Percentiles rank a stretch among this genome's conserved stretches.
Evolutionary conservation across 495 filamentous ascomycete genomes (phyloP).

Genomic region (Parachaetomium inaequale): DNA sequence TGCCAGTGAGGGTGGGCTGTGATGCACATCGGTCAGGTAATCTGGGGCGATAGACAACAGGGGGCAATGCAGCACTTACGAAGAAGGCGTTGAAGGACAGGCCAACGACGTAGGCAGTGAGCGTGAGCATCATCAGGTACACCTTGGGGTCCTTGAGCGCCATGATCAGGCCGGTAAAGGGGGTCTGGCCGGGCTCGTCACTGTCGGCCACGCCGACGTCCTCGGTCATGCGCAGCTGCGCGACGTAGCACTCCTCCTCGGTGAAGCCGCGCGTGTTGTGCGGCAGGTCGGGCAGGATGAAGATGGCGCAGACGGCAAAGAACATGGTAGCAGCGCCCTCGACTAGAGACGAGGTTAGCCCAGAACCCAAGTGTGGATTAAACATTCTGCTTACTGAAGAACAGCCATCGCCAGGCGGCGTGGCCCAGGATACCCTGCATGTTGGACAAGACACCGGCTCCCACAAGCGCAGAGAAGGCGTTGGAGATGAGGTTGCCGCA

Average conservation of each 20-base stretch:
- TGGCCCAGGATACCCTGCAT: constrained; percentile 48
- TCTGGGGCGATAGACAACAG: constrained; percentile 39
- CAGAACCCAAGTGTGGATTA: background rate
- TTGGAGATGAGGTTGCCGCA: constrained; percentile 58
- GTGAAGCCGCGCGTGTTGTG: constrained; percentile 66
- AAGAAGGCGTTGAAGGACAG: constrained; percentile 49
- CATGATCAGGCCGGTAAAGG: constrained; percentile 64
- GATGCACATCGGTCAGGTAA: constrained; percentile 51
- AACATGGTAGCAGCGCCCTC: constrained; percentile 57
- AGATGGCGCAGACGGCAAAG: constrained; percentile 46
- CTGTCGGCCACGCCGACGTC: constrained; percentile 73
- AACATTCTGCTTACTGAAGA: constrained; percentile 43
- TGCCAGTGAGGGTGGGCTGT: constrained; percentile 74
- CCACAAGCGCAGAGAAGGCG: constrained; percentile 59
- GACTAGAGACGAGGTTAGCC: constrained; percentile 41
- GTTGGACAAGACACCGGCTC: constrained; percentile 51
- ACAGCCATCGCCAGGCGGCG: constrained; percentile 61
- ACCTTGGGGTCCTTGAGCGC: constrained; percentile 69
- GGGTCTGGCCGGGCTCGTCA: constrained; percentile 51
- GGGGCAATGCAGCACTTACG: constrained; percentile 41
- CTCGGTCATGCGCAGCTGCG: constrained; percentile 64
- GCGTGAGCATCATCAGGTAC: constrained; percentile 47
- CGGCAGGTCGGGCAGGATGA: constrained; percentile 70
- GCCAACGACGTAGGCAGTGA: constrained; percentile 40
- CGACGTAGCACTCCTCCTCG: constrained; percentile 62